These are phyloP conservation scores for Nemania sp. DNA, from an alignment of 2,329 filamentous ascomycete species.

Conservation along the genomic window DNA sequence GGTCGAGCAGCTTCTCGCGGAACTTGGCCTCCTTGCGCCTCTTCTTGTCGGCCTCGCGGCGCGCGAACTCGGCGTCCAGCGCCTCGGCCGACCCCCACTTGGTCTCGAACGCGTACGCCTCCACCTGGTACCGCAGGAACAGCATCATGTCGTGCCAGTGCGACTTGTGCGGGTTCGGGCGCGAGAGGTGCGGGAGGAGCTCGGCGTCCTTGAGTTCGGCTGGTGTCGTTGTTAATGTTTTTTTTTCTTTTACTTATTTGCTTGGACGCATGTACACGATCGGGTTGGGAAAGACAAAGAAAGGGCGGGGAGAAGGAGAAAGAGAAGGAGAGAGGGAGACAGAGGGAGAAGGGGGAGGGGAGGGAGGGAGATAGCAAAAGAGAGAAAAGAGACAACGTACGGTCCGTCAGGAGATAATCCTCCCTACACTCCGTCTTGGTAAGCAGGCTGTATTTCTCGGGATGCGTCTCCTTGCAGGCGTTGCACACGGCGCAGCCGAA, in stretches of 20 bases:
- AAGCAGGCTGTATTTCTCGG: constrained; percentile 91
- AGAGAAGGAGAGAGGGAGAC: not conserved
- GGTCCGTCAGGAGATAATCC: constrained; percentile 93
- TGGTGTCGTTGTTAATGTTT: constrained; percentile 41
- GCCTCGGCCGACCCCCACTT: constrained; percentile 92
- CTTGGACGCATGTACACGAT: too few relatives aligned
- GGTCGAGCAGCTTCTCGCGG: constrained; percentile 80
- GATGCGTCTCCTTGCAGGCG: constrained; percentile 83
- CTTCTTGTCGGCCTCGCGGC: constrained; percentile 79
- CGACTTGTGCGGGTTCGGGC: constrained; percentile 92
- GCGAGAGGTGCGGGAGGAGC: constrained; percentile 82
- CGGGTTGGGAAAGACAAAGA: not conserved
- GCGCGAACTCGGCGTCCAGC: constrained; percentile 86
- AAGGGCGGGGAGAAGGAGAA: not conserved
- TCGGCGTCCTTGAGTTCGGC: constrained; percentile 90
- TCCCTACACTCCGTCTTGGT: constrained; percentile 97
- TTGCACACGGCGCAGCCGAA: constrained; percentile 78
- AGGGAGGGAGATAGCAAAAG: not conserved
- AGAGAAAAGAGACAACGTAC: constrained; percentile 52
- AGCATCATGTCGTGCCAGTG: constrained; percentile 99
- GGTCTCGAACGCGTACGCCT: constrained; percentile 83
- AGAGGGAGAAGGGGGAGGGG: not conserved
- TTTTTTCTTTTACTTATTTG: too few relatives aligned
- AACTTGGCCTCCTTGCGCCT: constrained; percentile 89
- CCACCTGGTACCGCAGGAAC: constrained; percentile 89